A percentile compares a stretch with the other conserved stretches of the same genome.
Evolutionary conservation across 371 early-diverging fungal species (phyloP).

Genomic region (Funneliformis caledonium): DNA sequence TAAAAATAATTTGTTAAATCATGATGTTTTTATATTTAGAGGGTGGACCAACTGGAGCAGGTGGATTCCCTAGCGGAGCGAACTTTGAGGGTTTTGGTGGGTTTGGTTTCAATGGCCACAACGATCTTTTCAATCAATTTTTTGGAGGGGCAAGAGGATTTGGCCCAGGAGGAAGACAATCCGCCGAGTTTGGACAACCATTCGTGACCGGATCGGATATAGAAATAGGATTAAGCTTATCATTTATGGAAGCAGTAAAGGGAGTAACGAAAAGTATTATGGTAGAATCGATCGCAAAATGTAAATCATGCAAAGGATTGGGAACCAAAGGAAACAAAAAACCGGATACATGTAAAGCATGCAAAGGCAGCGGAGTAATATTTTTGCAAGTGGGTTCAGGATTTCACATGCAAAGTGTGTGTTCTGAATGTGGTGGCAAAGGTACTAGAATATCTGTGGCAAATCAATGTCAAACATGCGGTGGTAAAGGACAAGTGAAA

Average conservation of each 20-base stretch:
- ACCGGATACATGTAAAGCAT: constrained; percentile 68
- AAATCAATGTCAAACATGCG: constrained; percentile 79
- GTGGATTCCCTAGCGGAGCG: constrained; percentile 58
- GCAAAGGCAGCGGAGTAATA: constrained; percentile 87
- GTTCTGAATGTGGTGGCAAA: constrained; percentile 82
- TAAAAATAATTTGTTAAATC: constrained; percentile 9
- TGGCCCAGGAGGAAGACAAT: too few relatives aligned
- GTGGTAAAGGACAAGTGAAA: constrained; percentile 78
- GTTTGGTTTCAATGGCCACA: constrained; percentile 59
- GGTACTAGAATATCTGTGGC: constrained; percentile 71
- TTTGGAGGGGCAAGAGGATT: constrained; percentile 64
- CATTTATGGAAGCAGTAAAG: constrained; percentile 90
- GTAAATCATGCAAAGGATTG: constrained; percentile 78
- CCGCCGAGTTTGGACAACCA: constrained; percentile 48
- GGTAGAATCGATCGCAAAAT: constrained; percentile 67
- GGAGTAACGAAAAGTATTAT: constrained; percentile 70
- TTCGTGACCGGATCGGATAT: constrained; percentile 50
- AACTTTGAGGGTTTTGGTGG: constrained; percentile 38
- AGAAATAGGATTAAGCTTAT: constrained; percentile 59
- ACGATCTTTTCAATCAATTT: constrained; percentile 73
- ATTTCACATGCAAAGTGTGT: constrained; percentile 86
- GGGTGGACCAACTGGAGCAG: constrained; percentile 62
- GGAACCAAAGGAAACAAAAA: constrained; percentile 80
- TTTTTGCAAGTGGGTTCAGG: constrained; percentile 65
- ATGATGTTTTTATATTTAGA: constrained; percentile 43